Percentiles rank a stretch among this genome's conserved stretches.
phyloP scores from a whole-genome alignment of 352 stramenopile species.

The Phytopythium kandeliae region DNA sequence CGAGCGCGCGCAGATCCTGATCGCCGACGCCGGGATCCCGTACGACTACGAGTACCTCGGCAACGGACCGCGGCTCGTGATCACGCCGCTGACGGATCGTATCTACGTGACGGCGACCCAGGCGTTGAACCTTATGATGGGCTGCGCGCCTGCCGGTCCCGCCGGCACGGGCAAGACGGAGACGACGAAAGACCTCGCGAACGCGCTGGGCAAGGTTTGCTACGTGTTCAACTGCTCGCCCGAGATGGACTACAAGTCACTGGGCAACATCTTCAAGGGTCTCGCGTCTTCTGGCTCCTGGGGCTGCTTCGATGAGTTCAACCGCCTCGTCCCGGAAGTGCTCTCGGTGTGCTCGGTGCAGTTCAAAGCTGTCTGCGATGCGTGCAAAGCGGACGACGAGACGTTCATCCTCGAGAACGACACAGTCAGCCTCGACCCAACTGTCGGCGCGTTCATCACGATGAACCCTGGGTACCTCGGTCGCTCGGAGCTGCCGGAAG shows the following conservation, averaged over 20 bases:
- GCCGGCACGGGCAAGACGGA: constrained; percentile 93
- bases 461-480: constrained; percentile 97
- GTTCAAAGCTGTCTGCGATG: constrained; percentile 95
- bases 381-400: constrained; percentile 91
- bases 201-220: constrained; percentile 92
- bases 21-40: constrained; percentile 91
- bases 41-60: constrained; percentile 98
- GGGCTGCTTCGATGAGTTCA: constrained; percentile 97
- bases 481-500: constrained; percentile 92
- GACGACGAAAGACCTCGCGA: constrained; percentile 94
- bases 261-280: constrained; percentile 98
- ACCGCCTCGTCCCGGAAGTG: constrained; percentile 93
- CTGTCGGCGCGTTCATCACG: constrained; percentile 94
- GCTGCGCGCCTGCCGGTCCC: constrained; percentile 70
- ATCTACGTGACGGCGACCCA: constrained; percentile 96
- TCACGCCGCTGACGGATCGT: constrained; percentile 94
- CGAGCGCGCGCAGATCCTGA: constrained; percentile 80
- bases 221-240: constrained; percentile 96
- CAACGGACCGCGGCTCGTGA: constrained; percentile 92
- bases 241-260: constrained; percentile 95
- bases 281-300: constrained; percentile 92
- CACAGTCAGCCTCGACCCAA: constrained; percentile 89
- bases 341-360: constrained; percentile 93
- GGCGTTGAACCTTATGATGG: constrained; percentile 91
- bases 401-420: constrained; percentile 94